Percentiles rank a stretch among this genome's conserved stretches.
Conservation (phyloP, 768 basidiomycete genomes). For the Tricholoma furcatifolium region DNA sequence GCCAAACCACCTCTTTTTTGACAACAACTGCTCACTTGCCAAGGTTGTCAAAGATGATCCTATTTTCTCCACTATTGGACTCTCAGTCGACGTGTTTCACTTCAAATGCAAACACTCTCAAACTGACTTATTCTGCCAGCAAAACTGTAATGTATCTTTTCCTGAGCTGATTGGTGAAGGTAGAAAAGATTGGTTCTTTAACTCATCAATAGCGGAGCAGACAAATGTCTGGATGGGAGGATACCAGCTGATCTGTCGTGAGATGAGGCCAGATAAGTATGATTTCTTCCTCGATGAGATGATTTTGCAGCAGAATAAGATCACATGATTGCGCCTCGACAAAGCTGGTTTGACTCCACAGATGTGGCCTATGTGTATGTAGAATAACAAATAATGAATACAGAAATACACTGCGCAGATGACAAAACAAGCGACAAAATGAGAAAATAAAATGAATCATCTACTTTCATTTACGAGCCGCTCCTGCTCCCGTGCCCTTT, state of each 20-base stretch:
- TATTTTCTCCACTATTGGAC: slow-evolving; percentile 18
- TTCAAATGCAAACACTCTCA: slow-evolving; percentile 33
- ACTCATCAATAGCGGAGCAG: slow-evolving; percentile 41
- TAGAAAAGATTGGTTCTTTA: slow-evolving; percentile 35
- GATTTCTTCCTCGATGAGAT: too few species aligned
- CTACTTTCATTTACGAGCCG: neutral
- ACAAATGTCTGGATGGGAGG: slow-evolving; percentile 42
- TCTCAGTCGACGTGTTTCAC: slow-evolving; percentile 37
- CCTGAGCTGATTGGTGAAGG: slow-evolving; percentile 29
- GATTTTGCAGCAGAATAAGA: too few species aligned
- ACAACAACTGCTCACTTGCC: slow-evolving; percentile 21
- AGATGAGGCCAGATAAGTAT: too few species aligned
- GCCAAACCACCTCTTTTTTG: slow-evolving; percentile 24
- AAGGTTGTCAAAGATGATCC: slow-evolving; percentile 3
- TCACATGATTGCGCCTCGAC: neutral
- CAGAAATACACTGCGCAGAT: too few species aligned
- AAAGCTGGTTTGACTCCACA: neutral
- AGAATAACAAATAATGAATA: too few species aligned
- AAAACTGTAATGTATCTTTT: slow-evolving; percentile 31
- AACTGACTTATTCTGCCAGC: slow-evolving; percentile 21
- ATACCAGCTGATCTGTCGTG: slow-evolving; percentile 30
- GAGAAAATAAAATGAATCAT: neutral
- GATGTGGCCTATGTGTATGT: too few species aligned
- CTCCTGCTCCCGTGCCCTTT: neutral
- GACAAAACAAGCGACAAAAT: too few species aligned